Base-by-base conservation (phyloP, 2,329 filamentous ascomycete species). In the Gnomoniopsis smithogilvyi region DNA sequence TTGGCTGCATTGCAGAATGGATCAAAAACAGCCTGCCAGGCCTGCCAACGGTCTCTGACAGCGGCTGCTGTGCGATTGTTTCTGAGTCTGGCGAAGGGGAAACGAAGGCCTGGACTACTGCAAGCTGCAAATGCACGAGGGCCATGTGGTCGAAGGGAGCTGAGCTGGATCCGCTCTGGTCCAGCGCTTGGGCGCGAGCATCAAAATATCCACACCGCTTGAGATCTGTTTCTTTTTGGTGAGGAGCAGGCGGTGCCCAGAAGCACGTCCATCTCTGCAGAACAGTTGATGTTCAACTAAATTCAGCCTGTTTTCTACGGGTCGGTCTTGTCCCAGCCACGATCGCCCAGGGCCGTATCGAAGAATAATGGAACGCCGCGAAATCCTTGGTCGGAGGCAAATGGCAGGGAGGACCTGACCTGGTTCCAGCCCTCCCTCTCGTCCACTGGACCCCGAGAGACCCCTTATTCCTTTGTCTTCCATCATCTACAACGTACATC, bases 41-140 rank as follows among this genome's bases (percentile, higher is more conserved):
- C n/a, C n/a, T n/a, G n/a, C n/a, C n/a, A 38, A 38, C 34, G 10
- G n/a, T 19, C 33, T 52, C 38, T 56, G 59, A 61, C 55, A 61
- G 59, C 55, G 46, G 55, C 51, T 55, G 59, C 55, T 52, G 55
- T 55, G 53, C 45, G 14, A 38, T 49, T 33, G 53, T 36, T 21
- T 17, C n/a, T n/a, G n/a, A n/a, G n/a, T n/a, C n/a, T n/a, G n/a
- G n/a, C n/a, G n/a, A n/a, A n/a, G 34, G 15, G 15, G 34, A 36
- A 14, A 36, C 34, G 34, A 36, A 26, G 43, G 19, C n/a, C 24
- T 24, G 24, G 30, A 19, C 33, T 19, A 3, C 21, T 47, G 52
- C 52, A 48, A 38, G 45, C 26, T n/a, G 41, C 51, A 38, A 33
- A 38, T 19, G 53, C 53, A 26, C 21, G 24, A 21, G 30, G 21